Base-by-base conservation (phyloP, 805 yeast species). In the Wickerhamia fluorescens region DNA sequence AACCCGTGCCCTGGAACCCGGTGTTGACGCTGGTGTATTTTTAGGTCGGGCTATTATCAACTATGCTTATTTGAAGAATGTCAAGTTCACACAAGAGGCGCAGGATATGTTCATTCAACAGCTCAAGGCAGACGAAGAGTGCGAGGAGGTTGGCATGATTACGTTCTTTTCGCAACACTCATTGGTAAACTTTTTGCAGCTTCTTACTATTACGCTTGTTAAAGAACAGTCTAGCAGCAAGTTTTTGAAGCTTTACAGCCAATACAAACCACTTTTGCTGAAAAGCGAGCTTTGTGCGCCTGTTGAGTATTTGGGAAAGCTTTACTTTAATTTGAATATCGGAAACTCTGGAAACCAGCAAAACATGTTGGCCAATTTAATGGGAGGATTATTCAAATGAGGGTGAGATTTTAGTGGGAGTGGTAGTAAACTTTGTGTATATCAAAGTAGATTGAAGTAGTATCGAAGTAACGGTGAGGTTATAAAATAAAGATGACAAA, bases 1-100 rank as follows among this genome's bases (percentile, higher is more conserved):
- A 10, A 25, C 29, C 7, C 32, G 34, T 14, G 16, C 31, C 35
- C 53, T 31, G 20, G 58, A 28, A 41, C 43, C 44, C 2, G 21
- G 18, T 36, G 37, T 31, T 14, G 60, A 57, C 28, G 61, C 68
- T n/a, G 66, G 67, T 1, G 34, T 51, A 5, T 60, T 54, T 31
- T 43, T 63, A 30, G 41, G 58, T 16, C 68, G 96, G 38, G 73
- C 86, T 3, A 78, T 86, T 5, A 53, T 87, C 31, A 86, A 88
- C 41, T 89, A 83, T 51, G 59, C 84, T 14, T 69, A 76, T 40
- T 66, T 81, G 32, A 73, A 71, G 29, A 83, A 86, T 49, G 49
- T 82, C 27, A 69, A 80, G 36, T 75, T 69, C 47, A 83, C 82
- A 3, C 42, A 46, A 20, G 55, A 56, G 11, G 38, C 62, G 1